These are phyloP conservation scores for Ceratocystis variospora DNA, from an alignment of 2,329 filamentous ascomycete genomes.

Conservation along the genomic window DNA sequence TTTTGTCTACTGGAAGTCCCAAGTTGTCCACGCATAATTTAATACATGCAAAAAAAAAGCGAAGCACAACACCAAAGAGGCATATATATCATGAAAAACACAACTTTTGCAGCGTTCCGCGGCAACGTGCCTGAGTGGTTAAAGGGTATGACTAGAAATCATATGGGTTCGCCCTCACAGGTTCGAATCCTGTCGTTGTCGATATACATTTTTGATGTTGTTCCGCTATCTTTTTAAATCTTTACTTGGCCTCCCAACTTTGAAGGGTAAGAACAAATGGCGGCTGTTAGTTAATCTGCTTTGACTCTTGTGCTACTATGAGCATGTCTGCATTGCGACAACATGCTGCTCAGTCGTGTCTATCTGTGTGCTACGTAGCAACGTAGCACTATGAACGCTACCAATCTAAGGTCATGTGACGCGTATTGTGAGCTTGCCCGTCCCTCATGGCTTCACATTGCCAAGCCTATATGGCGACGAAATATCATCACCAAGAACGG, in stretches of 20 bases:
- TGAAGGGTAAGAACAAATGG: neutral
- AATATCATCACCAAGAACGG: neutral
- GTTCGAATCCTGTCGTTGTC: constrained; percentile 18
- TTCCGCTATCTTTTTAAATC: neutral
- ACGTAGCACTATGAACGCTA: neutral
- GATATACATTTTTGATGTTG: neutral
- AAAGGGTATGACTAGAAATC: constrained; percentile 18
- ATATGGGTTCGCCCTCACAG: constrained; percentile 15
- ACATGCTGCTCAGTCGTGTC: neutral
- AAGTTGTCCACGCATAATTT: no score
- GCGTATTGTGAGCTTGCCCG: neutral
- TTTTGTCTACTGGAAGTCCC: no score
- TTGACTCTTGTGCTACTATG: neutral
- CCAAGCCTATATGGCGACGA: neutral
- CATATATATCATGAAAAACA: neutral
- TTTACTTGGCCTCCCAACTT: neutral
- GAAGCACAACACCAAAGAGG: neutral
- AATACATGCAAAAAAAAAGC: no score
- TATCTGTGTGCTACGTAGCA: neutral
- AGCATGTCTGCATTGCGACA: neutral
- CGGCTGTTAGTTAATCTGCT: neutral
- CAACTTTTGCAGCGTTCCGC: neutral
- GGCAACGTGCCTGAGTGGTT: constrained; percentile 18
- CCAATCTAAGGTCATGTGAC: neutral
- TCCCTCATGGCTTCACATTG: neutral